Evolutionary conservation across 352 stramenopile species (phyloP).

Genomic region (Pythium dissimile): DNA sequence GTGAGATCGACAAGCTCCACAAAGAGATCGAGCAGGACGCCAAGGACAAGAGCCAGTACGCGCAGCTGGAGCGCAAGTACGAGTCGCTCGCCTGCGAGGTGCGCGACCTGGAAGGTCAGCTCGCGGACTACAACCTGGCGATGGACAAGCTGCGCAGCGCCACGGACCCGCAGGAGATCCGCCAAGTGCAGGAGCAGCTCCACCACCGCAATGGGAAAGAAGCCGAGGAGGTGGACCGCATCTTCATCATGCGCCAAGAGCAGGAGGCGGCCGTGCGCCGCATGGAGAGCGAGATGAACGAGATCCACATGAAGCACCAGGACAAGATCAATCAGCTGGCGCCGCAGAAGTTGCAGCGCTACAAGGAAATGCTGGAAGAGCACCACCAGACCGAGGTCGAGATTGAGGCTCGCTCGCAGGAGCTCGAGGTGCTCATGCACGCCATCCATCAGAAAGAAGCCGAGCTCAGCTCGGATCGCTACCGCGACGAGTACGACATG

Average conservation of each 20-base stretch:
- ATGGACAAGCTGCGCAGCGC: slow-evolving; percentile 89
- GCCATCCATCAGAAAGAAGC: slow-evolving; percentile 73
- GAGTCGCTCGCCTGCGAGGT: slow-evolving; percentile 65
- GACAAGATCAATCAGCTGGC: slow-evolving; percentile 88
- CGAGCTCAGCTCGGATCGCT: slow-evolving; percentile 63
- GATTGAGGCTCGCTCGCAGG: slow-evolving; percentile 61
- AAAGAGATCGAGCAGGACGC: slow-evolving; percentile 84
- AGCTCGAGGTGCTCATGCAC: slow-evolving; percentile 72
- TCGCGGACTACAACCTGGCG: slow-evolving; percentile 92
- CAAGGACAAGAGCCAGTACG: slow-evolving; percentile 89
- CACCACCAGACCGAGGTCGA: slow-evolving; percentile 70
- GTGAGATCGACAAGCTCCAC: slow-evolving; percentile 76
- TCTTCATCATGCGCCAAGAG: slow-evolving; percentile 90
- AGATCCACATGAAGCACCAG: slow-evolving; percentile 78
- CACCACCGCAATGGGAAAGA: slow-evolving; percentile 77
- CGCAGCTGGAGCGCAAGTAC: slow-evolving; percentile 78
- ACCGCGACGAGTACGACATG: slow-evolving; percentile 72
- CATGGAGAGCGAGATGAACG: slow-evolving; percentile 75
- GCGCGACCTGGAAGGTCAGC: slow-evolving; percentile 85
- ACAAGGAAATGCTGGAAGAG: slow-evolving; percentile 73
- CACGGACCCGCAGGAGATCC: slow-evolving; percentile 64
- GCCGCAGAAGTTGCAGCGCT: slow-evolving; percentile 79
- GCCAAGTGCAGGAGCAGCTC: slow-evolving; percentile 65
- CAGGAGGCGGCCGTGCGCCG: slow-evolving; percentile 56
- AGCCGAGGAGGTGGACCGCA: slow-evolving; percentile 82